Conservation (phyloP, 2,329 filamentous ascomycete genomes). For the Diaporthe sp. region DNA sequence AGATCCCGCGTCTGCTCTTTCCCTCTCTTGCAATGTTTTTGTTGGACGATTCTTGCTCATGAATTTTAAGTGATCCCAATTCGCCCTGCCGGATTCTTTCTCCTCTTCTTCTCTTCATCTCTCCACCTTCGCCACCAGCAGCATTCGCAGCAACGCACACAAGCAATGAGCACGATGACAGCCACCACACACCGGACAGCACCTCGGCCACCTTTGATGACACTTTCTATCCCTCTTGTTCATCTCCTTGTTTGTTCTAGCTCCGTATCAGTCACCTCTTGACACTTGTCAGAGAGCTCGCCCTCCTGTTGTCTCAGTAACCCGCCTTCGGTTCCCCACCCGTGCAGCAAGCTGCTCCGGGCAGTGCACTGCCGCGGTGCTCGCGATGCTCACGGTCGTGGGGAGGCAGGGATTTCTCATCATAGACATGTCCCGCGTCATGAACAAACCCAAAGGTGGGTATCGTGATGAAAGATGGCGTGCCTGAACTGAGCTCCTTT, state of each 20-base stretch:
- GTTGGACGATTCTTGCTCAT: neutral
- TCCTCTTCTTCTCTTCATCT: neutral
- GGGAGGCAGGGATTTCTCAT: neutral
- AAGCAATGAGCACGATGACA: neutral
- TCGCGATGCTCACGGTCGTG: neutral
- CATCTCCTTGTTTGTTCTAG: neutral
- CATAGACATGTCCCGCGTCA: neutral
- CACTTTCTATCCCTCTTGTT: neutral
- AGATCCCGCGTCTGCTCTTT: neutral
- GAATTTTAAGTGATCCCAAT: neutral
- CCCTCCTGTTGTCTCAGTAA: neutral
- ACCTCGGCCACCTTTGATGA: neutral
- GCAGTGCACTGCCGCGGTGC: neutral
- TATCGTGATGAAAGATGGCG: neutral
- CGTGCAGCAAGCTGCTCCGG: neutral
- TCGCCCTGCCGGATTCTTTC: neutral
- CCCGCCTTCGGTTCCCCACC: neutral
- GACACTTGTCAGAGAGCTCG: neutral
- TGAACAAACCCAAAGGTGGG: conserved; percentile 6
- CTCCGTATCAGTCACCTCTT: neutral
- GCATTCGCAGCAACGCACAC: neutral
- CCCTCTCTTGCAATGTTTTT: neutral
- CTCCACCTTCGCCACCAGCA: neutral
- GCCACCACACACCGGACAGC: neutral
- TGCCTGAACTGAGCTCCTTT: neutral